A percentile compares a stretch with the other conserved stretches of the same genome.
Conservation (phyloP, 352 stramenopile genomes). For the Blastocystis sp. region DNA sequence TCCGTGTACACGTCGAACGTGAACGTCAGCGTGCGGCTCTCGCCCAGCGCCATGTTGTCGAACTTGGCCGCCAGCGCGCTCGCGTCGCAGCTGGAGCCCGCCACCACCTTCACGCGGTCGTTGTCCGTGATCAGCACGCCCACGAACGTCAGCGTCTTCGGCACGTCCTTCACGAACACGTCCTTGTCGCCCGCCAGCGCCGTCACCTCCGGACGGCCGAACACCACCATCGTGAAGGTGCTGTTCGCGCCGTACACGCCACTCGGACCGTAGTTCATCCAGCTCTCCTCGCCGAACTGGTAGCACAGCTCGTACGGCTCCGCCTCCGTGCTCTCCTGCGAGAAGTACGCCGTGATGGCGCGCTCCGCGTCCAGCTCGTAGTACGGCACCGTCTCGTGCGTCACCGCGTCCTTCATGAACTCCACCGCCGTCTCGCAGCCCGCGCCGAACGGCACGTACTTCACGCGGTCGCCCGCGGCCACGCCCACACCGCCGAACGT, state of each 20-base stretch:
- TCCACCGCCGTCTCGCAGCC: constrained; percentile 33
- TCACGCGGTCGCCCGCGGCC: constrained; percentile 49
- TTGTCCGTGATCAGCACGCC: constrained; percentile 27
- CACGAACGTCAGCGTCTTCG: constrained; percentile 52
- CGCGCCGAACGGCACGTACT: constrained; percentile 38
- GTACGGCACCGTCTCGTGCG: constrained; percentile 20
- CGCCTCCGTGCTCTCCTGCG: constrained; percentile 55
- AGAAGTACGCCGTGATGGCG: constrained; percentile 23
- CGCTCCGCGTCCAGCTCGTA: constrained; percentile 47
- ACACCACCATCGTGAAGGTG: constrained; percentile 54
- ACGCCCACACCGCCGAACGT: constrained; percentile 35
- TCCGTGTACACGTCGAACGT: constrained; percentile 30
- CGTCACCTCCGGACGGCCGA: constrained; percentile 50
- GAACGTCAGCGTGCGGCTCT: constrained; percentile 20
- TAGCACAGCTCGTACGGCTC: constrained; percentile 66
- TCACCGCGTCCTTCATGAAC: constrained; percentile 34
- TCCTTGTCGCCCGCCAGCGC: constrained; percentile 10
- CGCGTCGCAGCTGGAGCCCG: constrained; percentile 6
- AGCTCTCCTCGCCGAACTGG: constrained; percentile 56
- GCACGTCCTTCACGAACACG: constrained; percentile 60
- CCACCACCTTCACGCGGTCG: constrained; percentile 63
- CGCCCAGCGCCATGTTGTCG: constrained; percentile 58
- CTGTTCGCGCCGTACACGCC: constrained; percentile 35
- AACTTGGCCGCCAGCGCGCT: constrained; percentile 19
- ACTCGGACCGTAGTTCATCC: constrained; percentile 64